Conservation (phyloP, 345 rosid genomes). For the Citrus unshiu region DNA sequence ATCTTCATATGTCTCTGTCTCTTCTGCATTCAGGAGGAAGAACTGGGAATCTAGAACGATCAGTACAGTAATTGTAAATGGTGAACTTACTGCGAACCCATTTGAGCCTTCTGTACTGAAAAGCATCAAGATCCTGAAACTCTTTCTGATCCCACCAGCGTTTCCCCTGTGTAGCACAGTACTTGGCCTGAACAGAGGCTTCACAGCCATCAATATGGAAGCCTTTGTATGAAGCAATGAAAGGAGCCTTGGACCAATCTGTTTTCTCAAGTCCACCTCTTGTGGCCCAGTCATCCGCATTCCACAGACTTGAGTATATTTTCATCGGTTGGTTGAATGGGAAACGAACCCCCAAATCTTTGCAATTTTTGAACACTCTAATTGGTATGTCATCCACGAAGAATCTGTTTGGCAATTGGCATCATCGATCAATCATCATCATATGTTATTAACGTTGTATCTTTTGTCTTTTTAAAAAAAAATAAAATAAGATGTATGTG, state of each 20-base stretch:
- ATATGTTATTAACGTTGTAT: too few species aligned
- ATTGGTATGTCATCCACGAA: conserved; percentile 73
- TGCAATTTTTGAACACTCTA: conserved; percentile 77
- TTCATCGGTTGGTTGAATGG: conserved; percentile 89
- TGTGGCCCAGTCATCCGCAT: conserved; percentile 92
- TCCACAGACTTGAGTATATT: conserved; percentile 84
- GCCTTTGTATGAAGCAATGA: conserved; percentile 52
- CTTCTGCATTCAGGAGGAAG: conserved; percentile 50
- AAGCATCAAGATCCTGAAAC: conserved; percentile 52
- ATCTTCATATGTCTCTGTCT: conserved; percentile 46
- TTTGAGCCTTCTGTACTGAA: conserved; percentile 44
- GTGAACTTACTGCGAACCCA: conserved; percentile 60
- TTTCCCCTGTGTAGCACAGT: conserved; percentile 67
- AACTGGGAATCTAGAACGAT: conserved; percentile 36
- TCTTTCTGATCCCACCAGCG: conserved; percentile 76
- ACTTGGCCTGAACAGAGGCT: conserved; percentile 57
- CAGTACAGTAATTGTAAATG: conserved; percentile 60
- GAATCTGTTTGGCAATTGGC: conserved; percentile 35
- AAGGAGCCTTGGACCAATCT: conserved; percentile 80
- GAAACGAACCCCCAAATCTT: conserved; percentile 64
- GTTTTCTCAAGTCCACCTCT: conserved; percentile 87
- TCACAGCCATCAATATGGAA: conserved; percentile 69
- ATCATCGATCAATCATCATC: too few species aligned
- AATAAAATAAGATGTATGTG: too few species aligned
- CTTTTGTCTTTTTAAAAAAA: too few species aligned